Percentiles rank a stretch among this genome's conserved stretches.
Evolutionary conservation across 2,329 filamentous ascomycete species (phyloP).

Genomic region (Fusarium pseudograminearum): DNA sequence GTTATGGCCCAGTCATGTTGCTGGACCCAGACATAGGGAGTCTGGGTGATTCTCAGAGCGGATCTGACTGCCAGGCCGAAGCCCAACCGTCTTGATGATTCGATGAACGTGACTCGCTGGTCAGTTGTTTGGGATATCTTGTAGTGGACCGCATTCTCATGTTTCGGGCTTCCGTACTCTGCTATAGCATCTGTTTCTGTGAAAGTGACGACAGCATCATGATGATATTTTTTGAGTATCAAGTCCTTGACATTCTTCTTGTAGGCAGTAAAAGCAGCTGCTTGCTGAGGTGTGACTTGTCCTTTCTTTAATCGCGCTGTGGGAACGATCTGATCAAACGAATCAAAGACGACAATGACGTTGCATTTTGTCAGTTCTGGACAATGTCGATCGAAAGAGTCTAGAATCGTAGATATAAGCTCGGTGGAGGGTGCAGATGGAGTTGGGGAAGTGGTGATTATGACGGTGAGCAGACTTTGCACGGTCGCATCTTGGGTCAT

Average conservation of each 20-base stretch:
- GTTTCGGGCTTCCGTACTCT: slow-evolving; percentile 59
- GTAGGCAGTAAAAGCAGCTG: slow-evolving; percentile 58
- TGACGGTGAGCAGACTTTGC: slow-evolving; percentile 47
- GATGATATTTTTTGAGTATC: slow-evolving; percentile 39
- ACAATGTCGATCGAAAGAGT: slow-evolving; percentile 60
- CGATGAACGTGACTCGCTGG: slow-evolving; percentile 60
- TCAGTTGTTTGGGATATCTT: slow-evolving; percentile 52
- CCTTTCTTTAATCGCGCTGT: slow-evolving; percentile 65
- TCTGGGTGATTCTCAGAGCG: slow-evolving; percentile 59
- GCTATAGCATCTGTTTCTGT: slow-evolving; percentile 49
- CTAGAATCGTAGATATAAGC: slow-evolving; percentile 60
- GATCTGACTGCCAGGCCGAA: slow-evolving; percentile 67
- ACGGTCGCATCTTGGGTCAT: slow-evolving; percentile 24
- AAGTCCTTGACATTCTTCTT: slow-evolving; percentile 61
- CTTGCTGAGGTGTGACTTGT: slow-evolving; percentile 61
- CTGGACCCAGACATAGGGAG: slow-evolving; percentile 68
- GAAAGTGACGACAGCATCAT: background rate
- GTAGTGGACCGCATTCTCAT: slow-evolving; percentile 54
- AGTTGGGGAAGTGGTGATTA: slow-evolving; percentile 68
- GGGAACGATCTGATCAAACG: slow-evolving; percentile 60
- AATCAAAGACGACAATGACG: slow-evolving; percentile 65
- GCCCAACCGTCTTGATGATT: slow-evolving; percentile 61
- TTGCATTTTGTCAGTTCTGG: slow-evolving; percentile 55
- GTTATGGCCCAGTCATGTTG: slow-evolving; percentile 68
- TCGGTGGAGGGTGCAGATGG: slow-evolving; percentile 66